A percentile compares a stretch with the other conserved stretches of the same genome.
phyloP scores from a whole-genome alignment of 2,329 filamentous ascomycete genomes.

The Trematosphaeria pertusa region DNA sequence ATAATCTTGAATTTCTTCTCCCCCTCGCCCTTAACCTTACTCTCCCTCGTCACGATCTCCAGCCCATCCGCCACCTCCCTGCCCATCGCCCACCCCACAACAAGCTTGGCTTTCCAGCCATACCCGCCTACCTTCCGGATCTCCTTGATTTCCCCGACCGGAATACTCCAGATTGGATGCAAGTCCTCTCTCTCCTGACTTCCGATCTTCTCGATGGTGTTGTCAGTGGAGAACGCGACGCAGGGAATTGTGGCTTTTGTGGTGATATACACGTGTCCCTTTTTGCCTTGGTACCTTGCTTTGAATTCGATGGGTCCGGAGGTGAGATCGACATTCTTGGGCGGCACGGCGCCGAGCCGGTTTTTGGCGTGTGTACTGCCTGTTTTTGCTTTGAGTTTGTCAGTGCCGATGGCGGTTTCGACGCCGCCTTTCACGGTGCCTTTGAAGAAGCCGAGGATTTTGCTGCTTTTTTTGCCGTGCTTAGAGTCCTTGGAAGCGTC shows the following conservation, averaged over 20 bases:
- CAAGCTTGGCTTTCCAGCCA: conserved; percentile 83
- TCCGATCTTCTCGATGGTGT: conserved; percentile 53
- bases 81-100: conserved; percentile 80
- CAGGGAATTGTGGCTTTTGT: conserved; percentile 71
- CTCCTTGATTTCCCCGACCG: conserved; percentile 74
- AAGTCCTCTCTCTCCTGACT: conserved; percentile 59
- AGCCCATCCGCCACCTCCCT: conserved; percentile 78
- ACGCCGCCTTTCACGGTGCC: conserved; percentile 73
- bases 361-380: conserved; percentile 70
- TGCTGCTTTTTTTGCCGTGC: conserved; percentile 56
- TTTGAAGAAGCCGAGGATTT: conserved; percentile 71
- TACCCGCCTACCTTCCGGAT: conserved; percentile 81
- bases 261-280: conserved; percentile 75
- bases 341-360: conserved; percentile 72
- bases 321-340: conserved; percentile 51
- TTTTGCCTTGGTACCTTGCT: conserved; percentile 72
- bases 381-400: conserved; percentile 72
- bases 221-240: conserved; percentile 68
- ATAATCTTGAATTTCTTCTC: conserved; percentile 70
- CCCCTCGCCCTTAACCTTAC: conserved; percentile 12
- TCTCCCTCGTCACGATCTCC: conserved; percentile 64
- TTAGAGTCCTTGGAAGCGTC: conserved; percentile 55
- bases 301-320: conserved; percentile 80
- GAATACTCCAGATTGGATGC: conserved; percentile 71
- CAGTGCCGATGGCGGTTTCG: conserved; percentile 73